Evolutionary conservation across 2,329 filamentous ascomycete genomes (phyloP).

Genomic region (Tolypocladium amazonense): DNA sequence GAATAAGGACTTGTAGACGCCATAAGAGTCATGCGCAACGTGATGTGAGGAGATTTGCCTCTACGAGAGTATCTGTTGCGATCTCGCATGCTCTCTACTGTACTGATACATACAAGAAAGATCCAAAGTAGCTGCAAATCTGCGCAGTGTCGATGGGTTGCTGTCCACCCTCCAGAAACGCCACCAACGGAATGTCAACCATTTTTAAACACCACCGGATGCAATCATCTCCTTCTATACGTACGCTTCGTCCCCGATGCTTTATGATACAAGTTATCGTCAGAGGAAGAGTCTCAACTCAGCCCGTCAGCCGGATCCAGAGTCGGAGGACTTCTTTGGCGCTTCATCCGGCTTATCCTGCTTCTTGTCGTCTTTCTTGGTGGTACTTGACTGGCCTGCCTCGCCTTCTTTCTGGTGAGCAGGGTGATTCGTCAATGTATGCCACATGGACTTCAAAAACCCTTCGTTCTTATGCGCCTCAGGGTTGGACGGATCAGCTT

Average conservation of each 20-base stretch:
- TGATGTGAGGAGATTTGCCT: constrained; percentile 25
- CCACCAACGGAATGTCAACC: constrained; percentile 18
- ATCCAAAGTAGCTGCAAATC: constrained; percentile 13
- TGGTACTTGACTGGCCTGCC: constrained; percentile 11
- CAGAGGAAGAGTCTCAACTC: background rate
- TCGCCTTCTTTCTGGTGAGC: constrained; percentile 34
- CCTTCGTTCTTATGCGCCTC: constrained; percentile 69
- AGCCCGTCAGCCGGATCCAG: constrained; percentile 16
- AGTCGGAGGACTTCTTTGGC: constrained; percentile 22
- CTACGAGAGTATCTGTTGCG: constrained; percentile 8
- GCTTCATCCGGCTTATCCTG: constrained; percentile 16
- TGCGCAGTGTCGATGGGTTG: constrained; percentile 11
- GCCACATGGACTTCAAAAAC: constrained; percentile 89
- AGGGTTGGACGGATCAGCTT: constrained; percentile 13
- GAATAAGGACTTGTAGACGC: background rate
- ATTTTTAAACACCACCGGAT: constrained; percentile 27
- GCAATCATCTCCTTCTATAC: constrained; percentile 14
- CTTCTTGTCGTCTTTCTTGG: constrained; percentile 12
- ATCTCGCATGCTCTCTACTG: constrained; percentile 11
- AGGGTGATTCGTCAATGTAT: constrained; percentile 73
- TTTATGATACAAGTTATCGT: constrained; percentile 11
- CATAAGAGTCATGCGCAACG: background rate
- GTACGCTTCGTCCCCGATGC: constrained; percentile 4
- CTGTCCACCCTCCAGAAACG: constrained; percentile 14
- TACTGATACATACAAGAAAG: constrained; percentile 19